Evolutionary conservation across 345 rosid species (phyloP).

Genomic region (Ceriops decandra): DNA sequence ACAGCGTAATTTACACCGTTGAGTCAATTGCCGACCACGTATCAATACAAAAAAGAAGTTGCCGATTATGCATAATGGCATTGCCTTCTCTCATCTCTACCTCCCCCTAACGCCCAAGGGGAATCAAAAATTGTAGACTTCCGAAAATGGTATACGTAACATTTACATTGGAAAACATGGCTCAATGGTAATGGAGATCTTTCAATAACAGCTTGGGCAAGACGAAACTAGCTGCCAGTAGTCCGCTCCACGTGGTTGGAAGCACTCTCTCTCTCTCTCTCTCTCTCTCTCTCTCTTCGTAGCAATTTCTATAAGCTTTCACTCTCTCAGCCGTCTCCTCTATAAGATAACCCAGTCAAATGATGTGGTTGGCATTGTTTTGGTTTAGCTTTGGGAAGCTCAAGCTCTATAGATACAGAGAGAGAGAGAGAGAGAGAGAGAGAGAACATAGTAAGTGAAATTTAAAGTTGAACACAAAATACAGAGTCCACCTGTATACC

Average conservation of each 20-base stretch:
- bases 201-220: neutral
- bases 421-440: neutral
- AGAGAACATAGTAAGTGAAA: neutral
- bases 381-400: neutral
- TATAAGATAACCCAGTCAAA: constrained; percentile 1
- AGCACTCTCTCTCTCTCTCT: neutral
- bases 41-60: too few relatives aligned
- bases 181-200: neutral
- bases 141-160: too few relatives aligned
- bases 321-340: neutral
- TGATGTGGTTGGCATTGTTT: neutral
- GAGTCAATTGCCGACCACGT: too few relatives aligned
- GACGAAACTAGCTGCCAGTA: neutral
- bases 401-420: neutral
- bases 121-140: too few relatives aligned
- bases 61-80: too few relatives aligned
- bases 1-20: too few relatives aligned
- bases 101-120: too few relatives aligned
- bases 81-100: too few relatives aligned
- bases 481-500: neutral
- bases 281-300: neutral
- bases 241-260: constrained; percentile 58
- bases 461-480: neutral
- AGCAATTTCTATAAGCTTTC: neutral
- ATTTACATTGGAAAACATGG: too few relatives aligned